Evolutionary conservation across 2,329 filamentous ascomycete genomes (phyloP).

Genomic region (Epichloe gansuensis): DNA sequence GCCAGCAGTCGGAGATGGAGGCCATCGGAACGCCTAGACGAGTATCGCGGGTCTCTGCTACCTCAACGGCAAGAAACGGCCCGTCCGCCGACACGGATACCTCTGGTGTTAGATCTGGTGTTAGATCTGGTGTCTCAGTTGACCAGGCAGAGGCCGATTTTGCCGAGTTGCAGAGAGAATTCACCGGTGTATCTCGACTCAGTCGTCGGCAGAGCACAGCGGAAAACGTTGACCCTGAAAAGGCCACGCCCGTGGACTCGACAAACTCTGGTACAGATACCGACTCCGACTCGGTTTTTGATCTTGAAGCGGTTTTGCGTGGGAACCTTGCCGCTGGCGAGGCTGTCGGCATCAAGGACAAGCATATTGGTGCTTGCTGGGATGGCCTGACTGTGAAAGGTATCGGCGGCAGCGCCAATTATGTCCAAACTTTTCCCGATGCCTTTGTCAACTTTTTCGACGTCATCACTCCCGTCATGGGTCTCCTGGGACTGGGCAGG

Average conservation of each 20-base stretch:
- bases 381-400: constrained; percentile 64
- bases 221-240: constrained; percentile 42
- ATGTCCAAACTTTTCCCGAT: constrained; percentile 62
- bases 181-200: constrained; percentile 42
- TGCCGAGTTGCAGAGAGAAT: constrained; percentile 48
- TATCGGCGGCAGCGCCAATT: constrained; percentile 60
- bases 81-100: not conserved
- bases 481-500: constrained; percentile 49
- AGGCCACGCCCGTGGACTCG: constrained; percentile 26
- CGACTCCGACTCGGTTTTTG: constrained; percentile 44
- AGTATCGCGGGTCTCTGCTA: not conserved
- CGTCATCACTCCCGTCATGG: constrained; percentile 50
- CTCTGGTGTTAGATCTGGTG: not conserved
- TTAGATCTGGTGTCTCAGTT: constrained; percentile 44
- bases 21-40: not conserved
- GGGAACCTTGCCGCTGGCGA: constrained; percentile 59
- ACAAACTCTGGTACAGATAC: constrained; percentile 30
- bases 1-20: not conserved
- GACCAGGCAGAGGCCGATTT: constrained; percentile 59
- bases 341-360: constrained; percentile 66
- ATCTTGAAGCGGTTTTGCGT: constrained; percentile 61
- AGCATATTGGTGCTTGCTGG: constrained; percentile 72
- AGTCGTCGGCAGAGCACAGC: constrained; percentile 23
- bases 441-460: constrained; percentile 69
- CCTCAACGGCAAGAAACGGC: not conserved